Conservation (phyloP, 345 rosid genomes). For the Sapria himalayana region DNA sequence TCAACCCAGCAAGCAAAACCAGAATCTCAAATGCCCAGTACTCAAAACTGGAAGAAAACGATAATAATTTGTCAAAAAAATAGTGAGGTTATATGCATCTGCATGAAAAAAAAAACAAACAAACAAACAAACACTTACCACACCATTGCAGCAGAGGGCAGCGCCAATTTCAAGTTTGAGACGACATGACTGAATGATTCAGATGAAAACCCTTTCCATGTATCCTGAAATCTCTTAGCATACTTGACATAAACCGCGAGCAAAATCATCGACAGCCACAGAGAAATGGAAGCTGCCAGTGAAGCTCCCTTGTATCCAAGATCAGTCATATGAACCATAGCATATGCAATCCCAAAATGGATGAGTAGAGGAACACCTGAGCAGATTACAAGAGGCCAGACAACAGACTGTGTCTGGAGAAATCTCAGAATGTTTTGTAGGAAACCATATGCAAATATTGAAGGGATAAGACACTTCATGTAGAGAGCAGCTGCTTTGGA, state of each 20-base stretch:
- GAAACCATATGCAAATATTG: slow-evolving; percentile 41
- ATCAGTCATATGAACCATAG: slow-evolving; percentile 17
- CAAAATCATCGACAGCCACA: slow-evolving; percentile 31
- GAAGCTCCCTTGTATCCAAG: slow-evolving; percentile 56
- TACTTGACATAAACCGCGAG: slow-evolving; percentile 23
- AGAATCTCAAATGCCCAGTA: slow-evolving; percentile 69
- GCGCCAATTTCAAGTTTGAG: slow-evolving; percentile 23
- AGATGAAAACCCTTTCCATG: slow-evolving; percentile 39
- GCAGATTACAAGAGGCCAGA: slow-evolving; percentile 22
- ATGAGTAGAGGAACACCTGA: slow-evolving; percentile 23
- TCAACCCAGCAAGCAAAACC: slow-evolving; percentile 51
- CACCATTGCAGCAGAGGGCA: slow-evolving; percentile 63
- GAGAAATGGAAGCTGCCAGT: slow-evolving; percentile 42
- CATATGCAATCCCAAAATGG: slow-evolving; percentile 27
- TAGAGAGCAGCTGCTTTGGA: slow-evolving; percentile 35
- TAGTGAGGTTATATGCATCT: no score
- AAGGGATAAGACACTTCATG: slow-evolving; percentile 38
- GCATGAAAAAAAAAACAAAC: neutral
- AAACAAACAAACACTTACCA: no score
- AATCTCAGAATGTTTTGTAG: slow-evolving; percentile 49
- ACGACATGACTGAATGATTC: slow-evolving; percentile 19
- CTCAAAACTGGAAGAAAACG: slow-evolving; percentile 28
- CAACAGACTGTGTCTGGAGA: slow-evolving; percentile 55
- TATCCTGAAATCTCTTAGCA: slow-evolving; percentile 19
- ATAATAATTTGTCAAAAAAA: no score